A percentile compares a stretch with the other conserved stretches of the same genome.
Evolutionary conservation across 108 stramenopile genomes (phyloP).

Genomic region (Stephanodiscus minutulus): DNA sequence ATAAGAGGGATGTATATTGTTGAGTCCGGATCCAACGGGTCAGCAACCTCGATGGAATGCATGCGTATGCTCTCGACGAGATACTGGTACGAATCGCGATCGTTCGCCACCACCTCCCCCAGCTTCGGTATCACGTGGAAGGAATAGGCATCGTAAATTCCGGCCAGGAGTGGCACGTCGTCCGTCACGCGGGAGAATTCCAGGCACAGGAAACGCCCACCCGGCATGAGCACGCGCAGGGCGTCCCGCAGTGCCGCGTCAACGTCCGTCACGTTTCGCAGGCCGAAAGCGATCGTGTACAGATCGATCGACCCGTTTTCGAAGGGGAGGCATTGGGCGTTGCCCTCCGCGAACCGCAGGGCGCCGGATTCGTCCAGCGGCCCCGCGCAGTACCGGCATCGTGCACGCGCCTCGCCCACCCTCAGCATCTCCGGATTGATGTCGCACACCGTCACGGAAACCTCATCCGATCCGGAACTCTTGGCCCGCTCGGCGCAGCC

Average conservation of each 20-base stretch:
- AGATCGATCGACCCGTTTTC: constrained; percentile 91
- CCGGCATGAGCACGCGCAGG: constrained; percentile 89
- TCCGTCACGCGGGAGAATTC: constrained; percentile 93
- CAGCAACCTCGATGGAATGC: too few relatives aligned
- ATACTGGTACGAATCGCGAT: constrained; percentile 96
- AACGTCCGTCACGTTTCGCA: constrained; percentile 97
- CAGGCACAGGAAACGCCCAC: constrained; percentile 97
- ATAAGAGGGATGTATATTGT: too few relatives aligned
- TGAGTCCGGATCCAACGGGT: too few relatives aligned
- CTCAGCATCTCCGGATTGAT: constrained; percentile 97
- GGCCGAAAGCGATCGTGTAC: constrained; percentile 98
- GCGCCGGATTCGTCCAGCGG: constrained; percentile 56
- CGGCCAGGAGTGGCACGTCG: constrained; percentile 48
- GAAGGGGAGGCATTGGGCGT: constrained; percentile 95
- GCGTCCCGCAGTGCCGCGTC: constrained; percentile 86
- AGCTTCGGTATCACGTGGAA: constrained; percentile 94
- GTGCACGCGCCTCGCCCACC: constrained; percentile 83
- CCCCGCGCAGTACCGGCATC: constrained; percentile 53
- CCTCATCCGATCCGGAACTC: constrained; percentile 57
- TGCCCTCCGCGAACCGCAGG: constrained; percentile 82
- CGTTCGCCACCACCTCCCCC: constrained; percentile 92
- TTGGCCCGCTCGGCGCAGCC: constrained; percentile 62
- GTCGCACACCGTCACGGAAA: constrained; percentile 94
- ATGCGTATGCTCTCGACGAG: constrained; percentile 98
- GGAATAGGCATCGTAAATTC: constrained; percentile 90